Percentiles rank a stretch among this genome's conserved stretches.
These are phyloP conservation scores for Neurospora sp. DNA, from an alignment of 495 filamentous ascomycete genomes.

Conservation along the genomic window DNA sequence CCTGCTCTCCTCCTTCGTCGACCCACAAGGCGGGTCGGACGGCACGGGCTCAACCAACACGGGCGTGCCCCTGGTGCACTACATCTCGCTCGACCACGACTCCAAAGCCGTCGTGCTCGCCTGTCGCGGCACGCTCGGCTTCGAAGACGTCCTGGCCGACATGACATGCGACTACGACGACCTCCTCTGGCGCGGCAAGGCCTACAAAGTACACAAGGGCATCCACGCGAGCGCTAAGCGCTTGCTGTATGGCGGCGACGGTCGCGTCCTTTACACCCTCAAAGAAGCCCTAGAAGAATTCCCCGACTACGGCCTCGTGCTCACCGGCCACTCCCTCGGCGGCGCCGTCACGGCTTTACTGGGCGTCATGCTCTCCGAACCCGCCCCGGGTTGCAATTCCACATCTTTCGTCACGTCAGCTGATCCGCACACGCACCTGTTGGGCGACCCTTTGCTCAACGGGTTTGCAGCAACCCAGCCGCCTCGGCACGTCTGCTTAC, in stretches of 20 bases:
- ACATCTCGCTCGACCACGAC: constrained; percentile 66
- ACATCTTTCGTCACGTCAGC: constrained; percentile 37
- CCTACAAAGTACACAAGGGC: constrained; percentile 73
- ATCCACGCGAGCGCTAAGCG: constrained; percentile 60
- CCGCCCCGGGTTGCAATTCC: constrained; percentile 20
- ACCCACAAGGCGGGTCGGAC: constrained; percentile 65
- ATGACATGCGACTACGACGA: constrained; percentile 76
- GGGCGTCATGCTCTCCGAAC: constrained; percentile 63
- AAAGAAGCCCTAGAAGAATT: constrained; percentile 62
- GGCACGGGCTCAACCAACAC: constrained; percentile 58
- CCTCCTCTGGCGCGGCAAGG: constrained; percentile 52
- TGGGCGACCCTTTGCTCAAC: constrained; percentile 13
- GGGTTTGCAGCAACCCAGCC: constrained; percentile 7
- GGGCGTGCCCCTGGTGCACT: constrained; percentile 71
- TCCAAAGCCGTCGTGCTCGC: constrained; percentile 69
- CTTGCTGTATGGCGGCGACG: constrained; percentile 53
- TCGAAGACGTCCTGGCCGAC: constrained; percentile 72
- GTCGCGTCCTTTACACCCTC: constrained; percentile 56
- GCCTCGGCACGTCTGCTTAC: constrained; percentile 39
- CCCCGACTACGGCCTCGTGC: constrained; percentile 60
- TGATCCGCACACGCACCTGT: constrained; percentile 30
- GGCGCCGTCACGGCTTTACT: constrained; percentile 66
- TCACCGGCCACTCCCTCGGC: constrained; percentile 70
- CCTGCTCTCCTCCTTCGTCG: constrained; percentile 64
- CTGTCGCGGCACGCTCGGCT: constrained; percentile 66